Conservation (phyloP, 805 yeast species). For the Yamadazyma ubonensis region DNA sequence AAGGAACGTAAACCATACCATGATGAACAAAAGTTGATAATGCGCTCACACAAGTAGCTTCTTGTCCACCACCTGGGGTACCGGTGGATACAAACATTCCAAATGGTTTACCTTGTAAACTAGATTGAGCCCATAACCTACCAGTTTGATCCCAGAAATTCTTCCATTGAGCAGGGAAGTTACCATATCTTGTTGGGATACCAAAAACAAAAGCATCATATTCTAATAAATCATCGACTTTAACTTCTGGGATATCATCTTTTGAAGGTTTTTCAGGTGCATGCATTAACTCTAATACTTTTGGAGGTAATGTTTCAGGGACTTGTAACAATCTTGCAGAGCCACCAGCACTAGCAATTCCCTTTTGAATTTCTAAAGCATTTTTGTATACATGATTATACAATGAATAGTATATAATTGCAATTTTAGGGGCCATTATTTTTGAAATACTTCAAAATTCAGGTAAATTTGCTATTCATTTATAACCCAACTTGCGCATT, state of each 20-base stretch:
- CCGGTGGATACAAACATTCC: conserved; percentile 75
- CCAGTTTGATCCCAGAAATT: conserved; percentile 79
- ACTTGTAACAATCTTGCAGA: conserved; percentile 72
- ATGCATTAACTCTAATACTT: conserved; percentile 53
- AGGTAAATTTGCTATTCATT: too few relatives aligned
- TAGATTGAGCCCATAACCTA: conserved; percentile 74
- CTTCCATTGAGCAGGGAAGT: conserved; percentile 73
- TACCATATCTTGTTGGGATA: conserved; percentile 83
- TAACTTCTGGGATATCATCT: conserved; percentile 56
- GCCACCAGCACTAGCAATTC: conserved; percentile 67
- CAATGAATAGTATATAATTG: conserved; percentile 59
- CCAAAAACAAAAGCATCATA: conserved; percentile 87
- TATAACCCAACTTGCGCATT: conserved; percentile 18
- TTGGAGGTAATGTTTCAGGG: conserved; percentile 68
- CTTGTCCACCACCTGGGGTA: conserved; percentile 82
- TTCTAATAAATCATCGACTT: conserved; percentile 52
- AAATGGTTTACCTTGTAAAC: conserved; percentile 69
- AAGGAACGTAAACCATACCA: conserved; percentile 77
- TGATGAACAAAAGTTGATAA: conserved; percentile 71
- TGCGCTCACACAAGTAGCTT: conserved; percentile 62
- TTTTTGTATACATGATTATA: conserved; percentile 73
- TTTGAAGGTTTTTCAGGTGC: conserved; percentile 59
- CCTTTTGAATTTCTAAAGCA: conserved; percentile 67
- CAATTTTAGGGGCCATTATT: conserved; percentile 50
- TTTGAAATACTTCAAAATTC: neutral